Conservation (phyloP, 345 rosid species). For the Isatis tinctoria region DNA sequence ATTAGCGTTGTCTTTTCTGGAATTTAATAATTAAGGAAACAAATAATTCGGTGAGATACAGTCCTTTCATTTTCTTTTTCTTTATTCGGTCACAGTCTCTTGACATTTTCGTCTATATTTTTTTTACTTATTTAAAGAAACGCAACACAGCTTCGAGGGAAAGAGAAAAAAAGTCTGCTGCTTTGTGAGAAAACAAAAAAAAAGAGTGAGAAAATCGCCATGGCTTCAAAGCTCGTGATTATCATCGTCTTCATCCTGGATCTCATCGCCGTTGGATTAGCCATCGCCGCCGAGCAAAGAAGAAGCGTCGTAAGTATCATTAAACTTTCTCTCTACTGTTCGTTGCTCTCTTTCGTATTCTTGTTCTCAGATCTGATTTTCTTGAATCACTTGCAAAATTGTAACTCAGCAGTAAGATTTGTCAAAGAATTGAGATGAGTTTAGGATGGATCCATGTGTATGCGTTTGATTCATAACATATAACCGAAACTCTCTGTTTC, state of each 20-base stretch:
- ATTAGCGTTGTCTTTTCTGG: constrained; percentile 5
- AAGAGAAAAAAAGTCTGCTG: constrained; percentile 13
- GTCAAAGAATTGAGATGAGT: not conserved
- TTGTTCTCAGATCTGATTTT: constrained; percentile 21
- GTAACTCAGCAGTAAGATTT: not conserved
- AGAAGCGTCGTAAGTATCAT: constrained; percentile 72
- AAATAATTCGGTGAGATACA: not conserved
- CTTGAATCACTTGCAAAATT: not conserved
- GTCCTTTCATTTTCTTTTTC: constrained; percentile 18
- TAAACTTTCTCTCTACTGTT: not conserved
- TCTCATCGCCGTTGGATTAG: constrained; percentile 88
- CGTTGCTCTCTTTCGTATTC: not conserved
- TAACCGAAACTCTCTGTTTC: no score
- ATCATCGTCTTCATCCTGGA: constrained; percentile 63
- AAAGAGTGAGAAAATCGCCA: constrained; percentile 22
- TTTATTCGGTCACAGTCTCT: constrained; percentile 19
- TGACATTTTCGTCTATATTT: constrained; percentile 9
- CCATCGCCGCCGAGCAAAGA: constrained; percentile 96
- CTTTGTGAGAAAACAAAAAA: not conserved
- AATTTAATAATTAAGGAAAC: not conserved
- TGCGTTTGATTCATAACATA: not conserved
- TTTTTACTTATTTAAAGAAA: not conserved
- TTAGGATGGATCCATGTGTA: not conserved
- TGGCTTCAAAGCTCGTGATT: constrained; percentile 86
- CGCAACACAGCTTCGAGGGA: constrained; percentile 2